These are phyloP conservation scores for Saccharomycopsis synnaedendra DNA, from an alignment of 805 yeast genomes.

Conservation along the genomic window DNA sequence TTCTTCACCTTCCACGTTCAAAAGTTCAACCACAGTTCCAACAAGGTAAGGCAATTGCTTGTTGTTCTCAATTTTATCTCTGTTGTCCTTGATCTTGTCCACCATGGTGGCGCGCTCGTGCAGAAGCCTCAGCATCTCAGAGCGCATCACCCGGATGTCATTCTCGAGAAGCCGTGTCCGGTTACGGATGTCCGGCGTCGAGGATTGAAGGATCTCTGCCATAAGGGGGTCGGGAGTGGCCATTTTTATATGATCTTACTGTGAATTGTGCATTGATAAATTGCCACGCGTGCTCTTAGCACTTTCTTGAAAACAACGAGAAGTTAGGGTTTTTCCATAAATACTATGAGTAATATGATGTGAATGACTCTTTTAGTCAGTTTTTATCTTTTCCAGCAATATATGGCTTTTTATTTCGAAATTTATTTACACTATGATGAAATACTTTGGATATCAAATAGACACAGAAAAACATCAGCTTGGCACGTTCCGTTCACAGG, in stretches of 20 bases:
- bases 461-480: too few relatives aligned
- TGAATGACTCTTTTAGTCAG: neutral
- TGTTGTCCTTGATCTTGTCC: conserved; percentile 90
- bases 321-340: neutral
- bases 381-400: too few relatives aligned
- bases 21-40: conserved; percentile 90
- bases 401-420: too few relatives aligned
- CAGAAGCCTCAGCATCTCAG: conserved; percentile 79
- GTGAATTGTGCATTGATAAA: too few relatives aligned
- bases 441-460: too few relatives aligned
- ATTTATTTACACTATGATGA: too few relatives aligned
- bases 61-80: conserved; percentile 90
- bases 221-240: conserved; percentile 26
- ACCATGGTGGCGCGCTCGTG: conserved; percentile 91
- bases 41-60: conserved; percentile 93
- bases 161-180: conserved; percentile 84
- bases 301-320: neutral
- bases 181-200: conserved; percentile 75
- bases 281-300: neutral
- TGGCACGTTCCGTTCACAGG: too few relatives aligned
- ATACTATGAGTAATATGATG: neutral
- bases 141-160: conserved; percentile 88
- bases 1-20: conserved; percentile 77
- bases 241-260: too few relatives aligned
- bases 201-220: conserved; percentile 65